Percentiles rank a stretch among this genome's conserved stretches.
phyloP scores from a whole-genome alignment of 495 filamentous ascomycete species.

The Tetracladium setigerum region DNA sequence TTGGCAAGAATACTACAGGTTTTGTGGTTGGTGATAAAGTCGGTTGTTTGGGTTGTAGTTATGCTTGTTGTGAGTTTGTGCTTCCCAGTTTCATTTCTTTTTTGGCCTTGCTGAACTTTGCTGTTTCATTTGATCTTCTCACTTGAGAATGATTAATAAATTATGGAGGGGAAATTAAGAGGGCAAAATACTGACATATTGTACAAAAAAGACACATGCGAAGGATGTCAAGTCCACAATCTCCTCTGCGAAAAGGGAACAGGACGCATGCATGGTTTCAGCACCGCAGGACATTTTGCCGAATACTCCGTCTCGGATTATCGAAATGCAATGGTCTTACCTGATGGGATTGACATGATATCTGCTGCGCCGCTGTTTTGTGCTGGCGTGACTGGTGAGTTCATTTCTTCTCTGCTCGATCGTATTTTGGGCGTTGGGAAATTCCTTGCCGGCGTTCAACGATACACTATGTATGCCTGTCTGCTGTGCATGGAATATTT shows the following conservation, averaged over 20 bases:
- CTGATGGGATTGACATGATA: conserved; percentile 24
- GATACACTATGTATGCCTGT: too few relatives aligned
- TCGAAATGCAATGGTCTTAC: conserved; percentile 28
- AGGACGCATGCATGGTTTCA: conserved; percentile 28
- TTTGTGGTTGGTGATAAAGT: conserved; percentile 30
- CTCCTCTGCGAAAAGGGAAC: conserved; percentile 27
- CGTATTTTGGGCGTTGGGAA: too few relatives aligned
- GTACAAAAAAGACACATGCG: too few relatives aligned
- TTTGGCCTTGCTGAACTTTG: too few relatives aligned
- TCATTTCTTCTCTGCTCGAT: too few relatives aligned
- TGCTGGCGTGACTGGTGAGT: conserved; percentile 28
- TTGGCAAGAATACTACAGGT: conserved; percentile 30
- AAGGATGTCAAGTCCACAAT: conserved; percentile 31
- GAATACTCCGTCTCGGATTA: conserved; percentile 32
- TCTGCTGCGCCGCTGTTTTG: conserved; percentile 29
- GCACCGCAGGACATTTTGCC: conserved; percentile 30
- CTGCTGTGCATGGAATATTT: too few relatives aligned
- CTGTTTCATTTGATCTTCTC: too few relatives aligned
- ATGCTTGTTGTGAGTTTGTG: conserved; percentile 31
- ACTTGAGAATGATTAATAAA: too few relatives aligned
- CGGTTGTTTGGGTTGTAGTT: conserved; percentile 30
- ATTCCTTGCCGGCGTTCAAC: too few relatives aligned
- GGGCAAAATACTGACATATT: too few relatives aligned
- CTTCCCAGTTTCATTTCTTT: too few relatives aligned
- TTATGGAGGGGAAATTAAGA: too few relatives aligned